A percentile compares a stretch with the other conserved stretches of the same genome.
Conservation (phyloP, 2,329 filamentous ascomycete genomes). For the Fusarium solani-melongenae region DNA sequence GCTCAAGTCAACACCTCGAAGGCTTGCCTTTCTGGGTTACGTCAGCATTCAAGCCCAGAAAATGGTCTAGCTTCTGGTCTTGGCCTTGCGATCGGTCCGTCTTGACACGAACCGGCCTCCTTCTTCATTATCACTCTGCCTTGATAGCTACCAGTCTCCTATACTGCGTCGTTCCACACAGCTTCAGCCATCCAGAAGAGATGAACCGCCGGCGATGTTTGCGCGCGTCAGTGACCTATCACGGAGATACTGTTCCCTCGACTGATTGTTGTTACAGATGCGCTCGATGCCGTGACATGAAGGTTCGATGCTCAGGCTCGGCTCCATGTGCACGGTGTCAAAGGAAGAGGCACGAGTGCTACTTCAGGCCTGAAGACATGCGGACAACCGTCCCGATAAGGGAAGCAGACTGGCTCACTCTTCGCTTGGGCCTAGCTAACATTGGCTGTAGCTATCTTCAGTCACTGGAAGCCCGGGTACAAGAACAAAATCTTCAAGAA, state of each 20-base stretch:
- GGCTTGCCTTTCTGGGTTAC: background rate
- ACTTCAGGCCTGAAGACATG: background rate
- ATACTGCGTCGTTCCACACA: too few species aligned
- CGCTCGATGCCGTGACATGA: constrained; percentile 1
- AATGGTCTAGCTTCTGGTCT: background rate
- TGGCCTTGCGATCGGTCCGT: background rate
- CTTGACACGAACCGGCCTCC: background rate
- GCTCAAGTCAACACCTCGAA: background rate
- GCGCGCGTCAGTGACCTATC: background rate
- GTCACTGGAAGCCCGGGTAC: background rate
- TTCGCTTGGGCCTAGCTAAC: background rate
- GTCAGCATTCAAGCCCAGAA: background rate
- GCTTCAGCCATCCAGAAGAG: too few species aligned
- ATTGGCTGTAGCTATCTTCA: background rate
- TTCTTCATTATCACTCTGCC: background rate
- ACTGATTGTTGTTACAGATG: background rate
- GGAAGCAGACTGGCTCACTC: background rate
- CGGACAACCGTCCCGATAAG: background rate
- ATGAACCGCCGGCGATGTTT: background rate
- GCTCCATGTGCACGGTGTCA: background rate
- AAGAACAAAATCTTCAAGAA: background rate
- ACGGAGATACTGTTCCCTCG: too few species aligned
- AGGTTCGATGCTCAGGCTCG: background rate
- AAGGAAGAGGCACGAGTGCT: background rate
- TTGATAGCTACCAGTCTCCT: background rate